Conservation (phyloP, 2,329 filamentous ascomycete genomes). For the Ramularia collo-cygni region DNA sequence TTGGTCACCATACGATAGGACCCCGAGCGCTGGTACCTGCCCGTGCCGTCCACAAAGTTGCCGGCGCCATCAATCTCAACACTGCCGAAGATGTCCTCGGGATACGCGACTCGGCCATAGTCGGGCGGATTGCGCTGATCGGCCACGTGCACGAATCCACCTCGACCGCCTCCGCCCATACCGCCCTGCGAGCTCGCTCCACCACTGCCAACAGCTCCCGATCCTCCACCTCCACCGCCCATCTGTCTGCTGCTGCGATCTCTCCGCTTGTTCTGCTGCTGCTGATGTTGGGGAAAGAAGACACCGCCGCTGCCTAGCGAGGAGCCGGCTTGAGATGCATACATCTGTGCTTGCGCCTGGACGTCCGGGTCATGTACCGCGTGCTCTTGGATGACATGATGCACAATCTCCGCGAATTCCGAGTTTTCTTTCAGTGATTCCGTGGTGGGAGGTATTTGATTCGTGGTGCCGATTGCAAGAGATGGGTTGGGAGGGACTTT, state of each 20-base stretch:
- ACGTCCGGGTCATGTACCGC: slow-evolving; percentile 51
- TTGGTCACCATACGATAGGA: slow-evolving; percentile 56
- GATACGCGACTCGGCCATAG: slow-evolving; percentile 58
- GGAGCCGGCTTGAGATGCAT: slow-evolving; percentile 52
- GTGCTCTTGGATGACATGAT: slow-evolving; percentile 48
- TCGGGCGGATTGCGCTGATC: slow-evolving; percentile 55
- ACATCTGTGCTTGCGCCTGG: slow-evolving; percentile 52
- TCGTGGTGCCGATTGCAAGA: slow-evolving; percentile 50
- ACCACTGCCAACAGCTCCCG: slow-evolving; percentile 44
- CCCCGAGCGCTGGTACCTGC: slow-evolving; percentile 54
- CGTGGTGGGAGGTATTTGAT: slow-evolving; percentile 50
- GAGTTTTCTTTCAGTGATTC: slow-evolving; percentile 51
- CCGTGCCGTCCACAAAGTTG: slow-evolving; percentile 49
- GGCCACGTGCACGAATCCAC: slow-evolving; percentile 58
- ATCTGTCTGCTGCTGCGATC: slow-evolving; percentile 20
- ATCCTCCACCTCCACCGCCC: slow-evolving; percentile 33
- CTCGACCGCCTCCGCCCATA: slow-evolving; percentile 49
- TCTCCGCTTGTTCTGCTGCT: slow-evolving; percentile 13
- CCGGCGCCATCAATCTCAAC: slow-evolving; percentile 54
- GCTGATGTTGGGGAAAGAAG: slow-evolving; percentile 36
- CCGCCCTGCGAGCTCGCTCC: slow-evolving; percentile 54
- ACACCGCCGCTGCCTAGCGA: slow-evolving; percentile 46
- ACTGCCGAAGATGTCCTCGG: slow-evolving; percentile 61
- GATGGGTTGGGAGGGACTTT: slow-evolving; percentile 46
- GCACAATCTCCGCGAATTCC: slow-evolving; percentile 49